These are phyloP conservation scores for Umbelopsis sp. DNA, from an alignment of 371 early-diverging fungal genomes.

Conservation along the genomic window DNA sequence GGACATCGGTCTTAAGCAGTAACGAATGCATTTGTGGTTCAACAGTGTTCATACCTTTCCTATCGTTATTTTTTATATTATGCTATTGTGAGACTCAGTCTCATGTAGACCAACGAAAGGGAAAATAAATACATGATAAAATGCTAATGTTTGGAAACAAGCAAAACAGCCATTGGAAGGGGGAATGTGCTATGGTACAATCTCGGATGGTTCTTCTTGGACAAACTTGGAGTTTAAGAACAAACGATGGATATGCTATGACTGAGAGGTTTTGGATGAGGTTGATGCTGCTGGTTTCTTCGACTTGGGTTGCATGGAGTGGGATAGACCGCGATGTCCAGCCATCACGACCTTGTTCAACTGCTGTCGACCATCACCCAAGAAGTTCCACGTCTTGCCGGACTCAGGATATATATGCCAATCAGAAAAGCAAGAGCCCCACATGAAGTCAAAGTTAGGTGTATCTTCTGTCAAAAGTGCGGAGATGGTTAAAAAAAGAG, in stretches of 20 bases:
- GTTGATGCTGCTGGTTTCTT: not conserved
- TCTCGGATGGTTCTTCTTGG: not conserved
- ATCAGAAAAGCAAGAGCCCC: slow-evolving; percentile 41
- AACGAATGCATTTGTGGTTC: slow-evolving; percentile 16
- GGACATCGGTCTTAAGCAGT: slow-evolving; percentile 69
- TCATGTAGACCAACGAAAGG: not conserved
- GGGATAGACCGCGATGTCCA: slow-evolving; percentile 6
- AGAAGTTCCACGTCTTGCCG: slow-evolving; percentile 38
- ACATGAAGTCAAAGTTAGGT: slow-evolving; percentile 36
- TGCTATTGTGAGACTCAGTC: not conserved
- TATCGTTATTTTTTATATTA: not conserved
- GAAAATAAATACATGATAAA: not conserved
- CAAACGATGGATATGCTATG: not conserved
- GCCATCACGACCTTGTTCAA: slow-evolving; percentile 20
- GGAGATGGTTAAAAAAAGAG: not conserved
- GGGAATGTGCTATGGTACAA: not conserved
- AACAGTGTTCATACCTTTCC: not conserved
- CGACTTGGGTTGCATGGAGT: not conserved
- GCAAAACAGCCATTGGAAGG: not conserved
- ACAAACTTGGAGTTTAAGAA: not conserved
- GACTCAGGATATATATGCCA: slow-evolving; percentile 34
- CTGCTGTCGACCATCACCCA: slow-evolving; percentile 31
- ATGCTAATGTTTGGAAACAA: not conserved
- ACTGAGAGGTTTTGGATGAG: not conserved
- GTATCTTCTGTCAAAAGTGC: slow-evolving; percentile 25